Percentiles rank a stretch among this genome's conserved stretches.
Conservation (phyloP, 371 early-diverging fungal species). For the Umbelopsis sp. region DNA sequence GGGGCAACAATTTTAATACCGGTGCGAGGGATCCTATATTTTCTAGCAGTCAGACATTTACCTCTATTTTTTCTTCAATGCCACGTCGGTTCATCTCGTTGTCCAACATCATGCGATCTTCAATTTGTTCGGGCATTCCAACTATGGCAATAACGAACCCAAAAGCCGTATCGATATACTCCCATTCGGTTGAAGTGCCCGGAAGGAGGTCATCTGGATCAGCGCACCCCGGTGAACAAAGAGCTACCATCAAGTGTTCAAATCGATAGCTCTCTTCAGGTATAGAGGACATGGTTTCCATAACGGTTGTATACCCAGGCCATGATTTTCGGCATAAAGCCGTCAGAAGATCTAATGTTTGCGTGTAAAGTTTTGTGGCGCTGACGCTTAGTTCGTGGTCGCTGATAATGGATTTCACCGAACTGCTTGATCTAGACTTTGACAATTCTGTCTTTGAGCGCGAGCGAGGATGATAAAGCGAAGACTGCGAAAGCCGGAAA, state of each 20-base stretch:
- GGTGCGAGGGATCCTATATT: too few species aligned
- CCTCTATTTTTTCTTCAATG: slow-evolving; percentile 52
- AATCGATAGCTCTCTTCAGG: slow-evolving; percentile 68
- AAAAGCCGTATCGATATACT: slow-evolving; percentile 56
- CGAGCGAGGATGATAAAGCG: slow-evolving; percentile 24
- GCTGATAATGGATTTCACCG: not conserved
- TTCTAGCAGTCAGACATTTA: slow-evolving; percentile 1
- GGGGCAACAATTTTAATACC: not conserved
- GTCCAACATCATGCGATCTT: slow-evolving; percentile 53
- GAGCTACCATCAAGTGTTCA: slow-evolving; percentile 43
- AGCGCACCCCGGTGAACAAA: not conserved
- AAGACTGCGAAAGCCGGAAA: not conserved
- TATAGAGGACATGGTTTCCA: slow-evolving; percentile 59
- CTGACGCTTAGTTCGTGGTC: slow-evolving; percentile 23
- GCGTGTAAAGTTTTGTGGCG: slow-evolving; percentile 49
- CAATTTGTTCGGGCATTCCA: slow-evolving; percentile 55
- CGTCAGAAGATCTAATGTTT: slow-evolving; percentile 53
- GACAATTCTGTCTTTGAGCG: slow-evolving; percentile 7
- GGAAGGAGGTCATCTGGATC: slow-evolving; percentile 10
- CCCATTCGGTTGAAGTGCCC: slow-evolving; percentile 31
- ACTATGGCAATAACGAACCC: slow-evolving; percentile 58
- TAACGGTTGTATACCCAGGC: slow-evolving; percentile 48
- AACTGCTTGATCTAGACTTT: not conserved
- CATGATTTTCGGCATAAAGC: slow-evolving; percentile 56
- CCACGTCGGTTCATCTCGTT: slow-evolving; percentile 64